phyloP scores from a whole-genome alignment of 164 flowering plant genomes.

The Cinnamomum micranthum region DNA sequence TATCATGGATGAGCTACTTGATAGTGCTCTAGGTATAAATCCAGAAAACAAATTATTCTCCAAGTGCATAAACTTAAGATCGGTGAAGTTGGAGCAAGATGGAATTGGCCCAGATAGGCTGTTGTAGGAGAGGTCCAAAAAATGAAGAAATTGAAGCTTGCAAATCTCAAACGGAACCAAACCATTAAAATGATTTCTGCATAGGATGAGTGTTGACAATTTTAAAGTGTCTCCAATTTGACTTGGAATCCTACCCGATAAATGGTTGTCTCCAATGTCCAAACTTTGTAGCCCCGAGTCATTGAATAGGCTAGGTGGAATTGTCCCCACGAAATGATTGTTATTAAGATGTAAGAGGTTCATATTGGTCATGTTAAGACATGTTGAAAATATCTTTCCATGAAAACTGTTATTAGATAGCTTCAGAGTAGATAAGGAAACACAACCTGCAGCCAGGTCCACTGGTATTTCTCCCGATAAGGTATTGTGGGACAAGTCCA shows the following conservation, averaged over 20 bases:
- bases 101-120: background rate
- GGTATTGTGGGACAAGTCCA: constrained; percentile 24
- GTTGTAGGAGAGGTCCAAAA: constrained; percentile 6
- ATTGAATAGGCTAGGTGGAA: background rate
- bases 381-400: constrained; percentile 2
- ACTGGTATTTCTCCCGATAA: constrained; percentile 19
- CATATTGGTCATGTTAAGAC: background rate
- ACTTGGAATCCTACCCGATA: constrained; percentile 2
- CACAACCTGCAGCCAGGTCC: constrained; percentile 3
- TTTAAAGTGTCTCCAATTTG: background rate
- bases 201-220: background rate
- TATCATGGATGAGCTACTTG: background rate
- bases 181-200: background rate
- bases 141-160: background rate
- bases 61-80: background rate
- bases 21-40: background rate
- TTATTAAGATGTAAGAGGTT: background rate
- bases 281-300: accelerated
- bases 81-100: constrained; percentile 4
- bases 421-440: background rate
- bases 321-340: constrained; percentile 3
- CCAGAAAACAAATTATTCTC: background rate
- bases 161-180: background rate
- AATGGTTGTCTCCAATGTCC: constrained; percentile 1
- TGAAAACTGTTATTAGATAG: constrained; percentile 16